These are phyloP conservation scores for Termitomyces sp. DNA, from an alignment of 768 basidiomycete genomes.

Conservation along the genomic window DNA sequence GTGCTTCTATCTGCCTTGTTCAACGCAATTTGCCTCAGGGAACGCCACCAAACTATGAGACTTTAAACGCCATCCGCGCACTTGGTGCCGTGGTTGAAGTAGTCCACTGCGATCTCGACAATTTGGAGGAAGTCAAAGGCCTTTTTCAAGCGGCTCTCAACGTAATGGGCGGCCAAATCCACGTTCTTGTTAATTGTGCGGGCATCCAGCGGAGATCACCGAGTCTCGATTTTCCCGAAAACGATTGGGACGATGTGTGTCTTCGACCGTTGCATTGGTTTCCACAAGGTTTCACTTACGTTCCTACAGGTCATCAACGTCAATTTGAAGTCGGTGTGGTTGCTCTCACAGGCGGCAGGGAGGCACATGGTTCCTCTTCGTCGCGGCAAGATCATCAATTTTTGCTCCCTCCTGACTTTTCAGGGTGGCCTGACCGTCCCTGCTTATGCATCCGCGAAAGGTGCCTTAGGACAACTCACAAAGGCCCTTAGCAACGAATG, in stretches of 20 bases:
- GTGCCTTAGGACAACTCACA: conserved; percentile 78
- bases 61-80: conserved; percentile 26
- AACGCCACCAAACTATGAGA: conserved; percentile 20
- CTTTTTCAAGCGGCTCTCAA: conserved; percentile 37
- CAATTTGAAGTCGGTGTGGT: conserved; percentile 85
- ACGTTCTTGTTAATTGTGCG: conserved; percentile 70
- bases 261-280: not conserved
- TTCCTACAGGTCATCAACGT: conserved; percentile 64
- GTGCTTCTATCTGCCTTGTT: conserved; percentile 41
- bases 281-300: not conserved
- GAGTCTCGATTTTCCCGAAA: conserved; percentile 57
- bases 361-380: conserved; percentile 77
- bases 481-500: conserved; percentile 94
- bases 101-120: conserved; percentile 35
- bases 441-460: conserved; percentile 90
- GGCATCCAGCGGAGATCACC: conserved; percentile 55
- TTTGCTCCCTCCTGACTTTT: conserved; percentile 56
- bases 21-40: conserved; percentile 25
- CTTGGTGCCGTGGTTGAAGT: conserved; percentile 24
- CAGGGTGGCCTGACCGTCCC: conserved; percentile 73
- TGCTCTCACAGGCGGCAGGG: conserved; percentile 83
- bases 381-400: conserved; percentile 69
- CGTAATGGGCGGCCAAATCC: conserved; percentile 33
- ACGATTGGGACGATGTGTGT: conserved; percentile 63
- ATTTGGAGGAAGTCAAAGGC: conserved; percentile 32